Evolutionary conservation across 495 filamentous ascomycete genomes (phyloP).

Genomic region (Daldinia bambusicola): DNA sequence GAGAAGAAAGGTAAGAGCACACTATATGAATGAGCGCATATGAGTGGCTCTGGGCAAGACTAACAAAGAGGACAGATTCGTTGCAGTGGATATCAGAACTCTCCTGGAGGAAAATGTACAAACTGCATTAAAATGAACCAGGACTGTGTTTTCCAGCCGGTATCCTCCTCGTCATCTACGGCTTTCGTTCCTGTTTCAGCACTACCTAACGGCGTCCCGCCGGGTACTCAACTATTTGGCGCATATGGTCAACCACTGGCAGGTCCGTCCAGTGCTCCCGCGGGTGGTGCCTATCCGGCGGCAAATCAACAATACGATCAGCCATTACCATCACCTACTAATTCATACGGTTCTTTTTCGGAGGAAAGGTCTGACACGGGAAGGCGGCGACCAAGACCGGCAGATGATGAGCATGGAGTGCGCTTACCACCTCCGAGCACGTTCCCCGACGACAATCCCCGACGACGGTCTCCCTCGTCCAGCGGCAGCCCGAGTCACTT

Average conservation of each 20-base stretch:
- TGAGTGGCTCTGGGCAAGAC: constrained; percentile 16
- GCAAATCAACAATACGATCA: constrained; percentile 48
- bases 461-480: constrained; percentile 59
- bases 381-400: constrained; percentile 50
- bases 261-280: constrained; percentile 35
- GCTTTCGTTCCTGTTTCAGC: constrained; percentile 63
- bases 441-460: constrained; percentile 57
- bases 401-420: constrained; percentile 55
- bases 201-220: constrained; percentile 58
- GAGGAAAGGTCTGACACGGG: constrained; percentile 45
- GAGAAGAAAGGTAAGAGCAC: constrained; percentile 57
- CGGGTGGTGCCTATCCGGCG: constrained; percentile 45
- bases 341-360: constrained; percentile 46
- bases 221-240: constrained; percentile 59
- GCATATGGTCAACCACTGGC: constrained; percentile 61
- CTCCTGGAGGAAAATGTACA: constrained; percentile 60
- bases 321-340: constrained; percentile 50
- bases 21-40: neutral
- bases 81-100: constrained; percentile 63
- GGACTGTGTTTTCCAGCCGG: constrained; percentile 63
- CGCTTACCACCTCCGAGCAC: constrained; percentile 58
- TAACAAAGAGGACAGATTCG: constrained; percentile 54
- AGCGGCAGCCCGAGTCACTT: constrained; percentile 55
- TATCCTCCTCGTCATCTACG: constrained; percentile 57
- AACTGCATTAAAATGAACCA: constrained; percentile 63